Evolutionary conservation across 2,329 filamentous ascomycete species (phyloP).

Genomic region (Fusarium burgessii): DNA sequence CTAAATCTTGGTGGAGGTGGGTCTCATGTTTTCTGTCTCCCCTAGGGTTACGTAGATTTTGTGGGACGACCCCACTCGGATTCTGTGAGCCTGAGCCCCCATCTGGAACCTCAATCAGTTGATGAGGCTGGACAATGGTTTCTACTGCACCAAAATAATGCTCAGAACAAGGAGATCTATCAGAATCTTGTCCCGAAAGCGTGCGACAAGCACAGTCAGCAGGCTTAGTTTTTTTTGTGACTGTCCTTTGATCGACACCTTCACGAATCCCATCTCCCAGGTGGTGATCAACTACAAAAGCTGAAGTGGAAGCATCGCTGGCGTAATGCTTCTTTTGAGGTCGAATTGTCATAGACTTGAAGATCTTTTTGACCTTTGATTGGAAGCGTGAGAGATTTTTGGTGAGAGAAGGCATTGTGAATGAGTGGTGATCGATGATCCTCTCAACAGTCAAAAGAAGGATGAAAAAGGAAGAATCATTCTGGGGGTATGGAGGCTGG

Average conservation of each 20-base stretch:
- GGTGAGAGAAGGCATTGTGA: background rate
- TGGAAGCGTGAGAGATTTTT: background rate
- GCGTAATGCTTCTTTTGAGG: background rate
- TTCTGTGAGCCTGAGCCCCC: background rate
- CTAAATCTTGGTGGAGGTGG: too few relatives aligned
- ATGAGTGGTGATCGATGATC: background rate
- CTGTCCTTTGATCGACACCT: background rate
- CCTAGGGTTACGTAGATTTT: too few relatives aligned
- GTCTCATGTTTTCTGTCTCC: too few relatives aligned
- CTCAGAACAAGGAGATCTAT: background rate
- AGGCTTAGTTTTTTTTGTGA: background rate
- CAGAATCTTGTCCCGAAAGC: background rate
- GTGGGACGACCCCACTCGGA: too few relatives aligned
- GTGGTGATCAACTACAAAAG: background rate
- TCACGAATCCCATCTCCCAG: background rate
- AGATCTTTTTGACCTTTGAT: background rate
- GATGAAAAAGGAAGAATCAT: background rate
- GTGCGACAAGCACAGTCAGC: background rate
- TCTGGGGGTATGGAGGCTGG: too few relatives aligned
- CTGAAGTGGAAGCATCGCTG: background rate
- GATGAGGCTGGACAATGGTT: background rate
- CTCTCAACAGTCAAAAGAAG: background rate
- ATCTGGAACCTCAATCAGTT: background rate
- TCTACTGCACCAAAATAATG: background rate
- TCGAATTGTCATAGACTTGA: background rate